A percentile compares a stretch with the other conserved stretches of the same genome.
phyloP scores from a whole-genome alignment of 208 protist species.

The Acanthamoeba quina region DNA sequence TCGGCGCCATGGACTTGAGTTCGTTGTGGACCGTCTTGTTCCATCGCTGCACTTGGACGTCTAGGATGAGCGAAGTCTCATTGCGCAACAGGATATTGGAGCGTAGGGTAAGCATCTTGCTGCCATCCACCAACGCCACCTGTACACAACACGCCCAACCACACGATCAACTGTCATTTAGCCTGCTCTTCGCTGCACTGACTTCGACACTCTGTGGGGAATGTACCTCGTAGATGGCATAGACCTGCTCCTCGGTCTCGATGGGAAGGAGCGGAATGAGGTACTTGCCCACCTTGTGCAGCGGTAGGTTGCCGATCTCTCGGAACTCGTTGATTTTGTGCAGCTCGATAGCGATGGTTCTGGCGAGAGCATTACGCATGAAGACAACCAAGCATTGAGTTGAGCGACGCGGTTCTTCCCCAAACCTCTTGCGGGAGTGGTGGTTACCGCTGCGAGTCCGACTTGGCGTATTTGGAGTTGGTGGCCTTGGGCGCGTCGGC shows the following conservation, averaged over 20 bases:
- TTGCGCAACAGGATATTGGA: conserved; percentile 68
- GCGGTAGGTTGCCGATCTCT: conserved; percentile 21
- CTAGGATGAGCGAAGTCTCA: conserved; percentile 44
- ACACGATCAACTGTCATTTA: background rate
- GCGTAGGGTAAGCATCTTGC: conserved; percentile 58
- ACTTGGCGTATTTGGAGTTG: conserved; percentile 35
- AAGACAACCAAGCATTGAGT: background rate
- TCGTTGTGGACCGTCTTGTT: conserved; percentile 27
- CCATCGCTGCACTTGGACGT: conserved; percentile 64
- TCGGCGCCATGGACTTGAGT: conserved; percentile 27
- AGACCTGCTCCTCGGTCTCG: conserved; percentile 44
- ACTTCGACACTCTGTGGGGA: background rate
- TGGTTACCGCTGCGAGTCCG: background rate
- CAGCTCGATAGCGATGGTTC: conserved; percentile 65
- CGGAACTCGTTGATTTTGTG: conserved; percentile 44
- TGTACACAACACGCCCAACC: background rate
- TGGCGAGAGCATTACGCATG: background rate
- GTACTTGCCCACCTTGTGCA: conserved; percentile 74
- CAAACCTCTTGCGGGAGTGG: background rate
- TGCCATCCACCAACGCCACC: conserved; percentile 70
- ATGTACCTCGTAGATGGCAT: conserved; percentile 73
- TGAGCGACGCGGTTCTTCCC: background rate
- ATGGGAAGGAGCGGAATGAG: conserved; percentile 63
- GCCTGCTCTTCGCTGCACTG: background rate
- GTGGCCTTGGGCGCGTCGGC: background rate